Conservation (phyloP, 106 monocot species). For the Platanthera zijinensis region DNA sequence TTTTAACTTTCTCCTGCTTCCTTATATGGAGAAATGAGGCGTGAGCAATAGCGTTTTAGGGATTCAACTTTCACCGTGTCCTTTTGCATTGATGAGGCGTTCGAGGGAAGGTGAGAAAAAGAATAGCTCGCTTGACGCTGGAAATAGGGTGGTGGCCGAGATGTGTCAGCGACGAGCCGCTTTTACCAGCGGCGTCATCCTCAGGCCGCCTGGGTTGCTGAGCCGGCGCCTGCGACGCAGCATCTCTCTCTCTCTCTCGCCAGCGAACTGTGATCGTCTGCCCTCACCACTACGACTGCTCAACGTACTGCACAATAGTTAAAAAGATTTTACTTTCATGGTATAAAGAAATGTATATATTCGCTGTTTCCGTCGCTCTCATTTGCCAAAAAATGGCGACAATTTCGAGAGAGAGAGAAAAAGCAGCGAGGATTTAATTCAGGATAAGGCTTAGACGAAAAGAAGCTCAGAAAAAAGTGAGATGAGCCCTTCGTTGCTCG, state of each 20-base stretch:
- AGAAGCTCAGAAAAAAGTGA: background rate
- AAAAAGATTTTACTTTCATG: background rate
- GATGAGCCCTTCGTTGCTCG: background rate
- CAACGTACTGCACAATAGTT: constrained; percentile 2
- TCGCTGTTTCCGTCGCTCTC: too few species aligned
- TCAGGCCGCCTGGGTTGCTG: background rate
- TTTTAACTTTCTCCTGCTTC: constrained; percentile 8
- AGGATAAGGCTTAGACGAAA: background rate
- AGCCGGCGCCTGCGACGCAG: background rate
- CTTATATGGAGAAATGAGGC: constrained; percentile 2
- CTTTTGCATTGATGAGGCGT: constrained; percentile 5
- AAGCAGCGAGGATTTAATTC: background rate
- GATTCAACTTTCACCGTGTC: constrained; percentile 7
- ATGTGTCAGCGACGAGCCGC: background rate
- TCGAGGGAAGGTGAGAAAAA: background rate
- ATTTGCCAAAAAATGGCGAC: background rate
- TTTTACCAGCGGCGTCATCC: background rate
- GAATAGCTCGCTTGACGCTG: constrained; percentile 1
- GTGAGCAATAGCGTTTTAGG: background rate
- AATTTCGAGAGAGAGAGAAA: background rate
- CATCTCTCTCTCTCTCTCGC: background rate
- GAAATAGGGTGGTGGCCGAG: background rate
- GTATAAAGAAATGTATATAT: background rate
- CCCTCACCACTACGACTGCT: background rate
- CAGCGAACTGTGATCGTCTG: background rate